phyloP scores from a whole-genome alignment of 129 eudicot species.

The Saussurea involucrata region DNA sequence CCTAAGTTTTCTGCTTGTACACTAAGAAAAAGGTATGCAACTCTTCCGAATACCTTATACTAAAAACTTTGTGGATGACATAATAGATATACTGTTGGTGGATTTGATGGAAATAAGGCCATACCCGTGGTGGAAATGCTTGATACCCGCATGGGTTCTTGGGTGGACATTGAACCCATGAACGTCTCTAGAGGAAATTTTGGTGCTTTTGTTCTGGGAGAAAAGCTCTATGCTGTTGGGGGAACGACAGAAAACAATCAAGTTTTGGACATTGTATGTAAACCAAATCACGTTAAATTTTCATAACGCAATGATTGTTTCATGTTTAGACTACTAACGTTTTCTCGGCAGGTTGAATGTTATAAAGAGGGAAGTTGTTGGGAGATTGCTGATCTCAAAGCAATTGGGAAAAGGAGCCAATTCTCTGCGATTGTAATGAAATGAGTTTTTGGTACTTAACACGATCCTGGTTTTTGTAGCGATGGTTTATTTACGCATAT shows the following conservation, averaged over 20 bases:
- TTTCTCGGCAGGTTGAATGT: conserved; percentile 57
- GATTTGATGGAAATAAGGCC: conserved; percentile 46
- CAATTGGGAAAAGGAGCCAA: conserved; percentile 58
- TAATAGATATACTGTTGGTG: conserved; percentile 77
- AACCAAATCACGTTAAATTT: not conserved
- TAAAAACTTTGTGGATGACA: not conserved
- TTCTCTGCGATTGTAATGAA: conserved; percentile 48
- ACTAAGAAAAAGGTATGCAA: not conserved
- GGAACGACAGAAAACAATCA: conserved; percentile 31
- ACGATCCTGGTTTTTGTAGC: conserved; percentile 1
- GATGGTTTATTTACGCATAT: not conserved
- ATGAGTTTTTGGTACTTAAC: conserved; percentile 20
- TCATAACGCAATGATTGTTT: not conserved
- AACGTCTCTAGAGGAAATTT: conserved; percentile 40
- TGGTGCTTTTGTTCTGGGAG: conserved; percentile 45
- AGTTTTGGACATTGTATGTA: conserved; percentile 44
- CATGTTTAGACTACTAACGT: not conserved
- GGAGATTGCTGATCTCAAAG: conserved; percentile 40
- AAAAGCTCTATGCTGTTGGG: conserved; percentile 42
- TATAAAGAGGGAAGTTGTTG: conserved; percentile 62
- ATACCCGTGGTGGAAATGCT: conserved; percentile 47
- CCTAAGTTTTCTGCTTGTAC: no score
- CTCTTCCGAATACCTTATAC: not conserved
- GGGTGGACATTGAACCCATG: conserved; percentile 64
- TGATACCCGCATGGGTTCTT: conserved; percentile 63